These are phyloP conservation scores for Xylaria bambusicola DNA, from an alignment of 495 filamentous ascomycete genomes.

Conservation along the genomic window DNA sequence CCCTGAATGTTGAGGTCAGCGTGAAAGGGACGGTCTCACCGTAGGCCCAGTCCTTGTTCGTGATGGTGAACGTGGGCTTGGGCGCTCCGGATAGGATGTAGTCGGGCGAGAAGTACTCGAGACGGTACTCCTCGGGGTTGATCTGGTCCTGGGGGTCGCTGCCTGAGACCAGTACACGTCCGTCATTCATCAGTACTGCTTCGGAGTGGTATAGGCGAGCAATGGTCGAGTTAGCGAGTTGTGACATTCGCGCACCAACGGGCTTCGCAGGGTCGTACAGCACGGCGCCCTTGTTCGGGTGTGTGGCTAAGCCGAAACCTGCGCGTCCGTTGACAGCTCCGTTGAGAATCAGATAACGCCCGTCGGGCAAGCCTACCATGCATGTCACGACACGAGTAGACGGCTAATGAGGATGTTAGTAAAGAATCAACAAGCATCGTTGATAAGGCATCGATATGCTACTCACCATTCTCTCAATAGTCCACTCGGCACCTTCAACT, in stretches of 20 bases:
- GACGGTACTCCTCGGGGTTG: constrained; percentile 48
- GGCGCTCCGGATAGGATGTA: constrained; percentile 42
- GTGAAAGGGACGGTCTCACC: constrained; percentile 27
- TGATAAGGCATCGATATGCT: background rate
- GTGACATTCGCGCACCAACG: constrained; percentile 44
- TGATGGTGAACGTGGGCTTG: constrained; percentile 35
- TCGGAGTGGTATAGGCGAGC: constrained; percentile 53
- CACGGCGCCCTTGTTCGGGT: constrained; percentile 47
- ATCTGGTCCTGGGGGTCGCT: constrained; percentile 47
- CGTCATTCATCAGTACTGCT: constrained; percentile 48
- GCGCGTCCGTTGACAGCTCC: constrained; percentile 49
- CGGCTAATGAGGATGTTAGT: constrained; percentile 25
- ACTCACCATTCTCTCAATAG: constrained; percentile 47
- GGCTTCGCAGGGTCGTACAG: constrained; percentile 51
- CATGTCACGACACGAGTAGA: constrained; percentile 50
- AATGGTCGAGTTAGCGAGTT: constrained; percentile 52
- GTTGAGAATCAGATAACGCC: constrained; percentile 51
- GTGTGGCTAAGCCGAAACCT: constrained; percentile 48
- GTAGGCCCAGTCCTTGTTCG: constrained; percentile 40
- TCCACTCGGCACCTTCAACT: constrained; percentile 40
- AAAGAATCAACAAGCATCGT: background rate
- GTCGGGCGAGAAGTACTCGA: constrained; percentile 52
- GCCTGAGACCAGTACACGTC: constrained; percentile 52
- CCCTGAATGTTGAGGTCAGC: constrained; percentile 20
- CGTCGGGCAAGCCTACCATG: constrained; percentile 52